Conservation (phyloP, 495 filamentous ascomycete species). For the Thermothielavioides terrestris region DNA sequence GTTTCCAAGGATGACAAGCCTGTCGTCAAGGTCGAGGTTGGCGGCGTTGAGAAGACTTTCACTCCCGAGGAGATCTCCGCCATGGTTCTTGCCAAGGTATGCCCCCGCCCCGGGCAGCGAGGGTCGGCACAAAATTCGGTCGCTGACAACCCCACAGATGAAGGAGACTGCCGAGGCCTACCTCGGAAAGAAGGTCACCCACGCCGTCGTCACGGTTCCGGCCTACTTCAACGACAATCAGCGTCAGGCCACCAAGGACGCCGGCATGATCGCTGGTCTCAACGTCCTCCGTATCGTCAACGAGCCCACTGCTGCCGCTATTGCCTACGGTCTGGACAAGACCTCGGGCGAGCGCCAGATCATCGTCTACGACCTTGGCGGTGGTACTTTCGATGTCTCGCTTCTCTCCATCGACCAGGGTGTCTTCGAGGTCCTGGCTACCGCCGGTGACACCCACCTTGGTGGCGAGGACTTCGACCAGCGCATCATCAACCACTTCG, state of each 20-base stretch:
- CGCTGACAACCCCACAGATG: slow-evolving; percentile 46
- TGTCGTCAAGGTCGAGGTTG: slow-evolving; percentile 66
- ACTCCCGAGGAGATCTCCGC: slow-evolving; percentile 83
- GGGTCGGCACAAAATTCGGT: background rate
- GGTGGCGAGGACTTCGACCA: slow-evolving; percentile 99
- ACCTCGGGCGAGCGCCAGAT: slow-evolving; percentile 79
- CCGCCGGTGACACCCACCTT: slow-evolving; percentile 98
- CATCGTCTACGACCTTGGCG: slow-evolving; percentile 96
- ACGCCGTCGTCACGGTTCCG: slow-evolving; percentile 95
- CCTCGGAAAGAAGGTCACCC: slow-evolving; percentile 88
- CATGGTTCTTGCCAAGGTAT: slow-evolving; percentile 68
- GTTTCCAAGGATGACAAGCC: slow-evolving; percentile 76
- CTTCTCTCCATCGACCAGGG: slow-evolving; percentile 94
- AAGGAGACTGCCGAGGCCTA: slow-evolving; percentile 94
- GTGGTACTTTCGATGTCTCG: slow-evolving; percentile 99
- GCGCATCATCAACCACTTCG: slow-evolving; percentile 92
- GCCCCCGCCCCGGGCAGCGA: too few relatives aligned
- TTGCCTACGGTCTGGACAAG: slow-evolving; percentile 85
- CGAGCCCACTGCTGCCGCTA: slow-evolving; percentile 81
- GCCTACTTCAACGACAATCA: slow-evolving; percentile 99
- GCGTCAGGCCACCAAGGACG: slow-evolving; percentile 96
- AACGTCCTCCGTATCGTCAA: slow-evolving; percentile 98
- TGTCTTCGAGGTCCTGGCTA: slow-evolving; percentile 96
- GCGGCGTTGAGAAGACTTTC: slow-evolving; percentile 64
- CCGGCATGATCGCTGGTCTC: slow-evolving; percentile 85